Evolutionary conservation across 495 filamentous ascomycete genomes (phyloP), one percentile per base, ranked within the genome.

Genomic region (Sporormia fimetaria): DNA sequence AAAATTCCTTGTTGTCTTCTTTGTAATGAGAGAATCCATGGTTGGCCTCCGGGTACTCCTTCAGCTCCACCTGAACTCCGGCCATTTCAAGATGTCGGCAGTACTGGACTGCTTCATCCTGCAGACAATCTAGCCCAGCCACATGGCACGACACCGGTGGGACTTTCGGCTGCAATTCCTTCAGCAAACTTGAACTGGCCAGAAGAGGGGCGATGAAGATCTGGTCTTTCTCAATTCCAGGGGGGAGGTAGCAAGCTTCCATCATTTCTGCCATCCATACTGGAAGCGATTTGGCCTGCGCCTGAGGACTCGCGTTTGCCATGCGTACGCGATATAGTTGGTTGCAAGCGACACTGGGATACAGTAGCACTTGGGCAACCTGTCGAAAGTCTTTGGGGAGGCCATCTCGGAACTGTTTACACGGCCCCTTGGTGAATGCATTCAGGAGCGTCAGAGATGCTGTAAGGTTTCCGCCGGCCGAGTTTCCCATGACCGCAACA

Each of bases 401-500:
- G 6, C 29, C 29, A 9, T 32, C 29, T 32, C 29, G n/a, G 29
- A 32, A 32, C 29, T 32, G n/a, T 9, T 15, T 9, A 15, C 29
- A 32, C 17, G 29, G 29, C 17, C 29, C 29, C 29, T 9, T 15
- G 10, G 29, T 32, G 29, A n/a, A 32, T 32, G 29, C n/a, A 6
- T 9, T 32, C 10, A 32, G 29, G 6, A 32, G 17, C 6, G 29
- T n/a, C 17, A 32, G 29, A 32, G 29, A 32, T 32, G 29, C 29
- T 32, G 29, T 15, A n/a, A 32, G 29, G 29, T 32, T 32, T 9
- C 29, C 29, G 29, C 29, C 29, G n/a, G 29, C 29, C 17, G 29
- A 32, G 12, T 32, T 32, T 32, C 29, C 29, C 29, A 32, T 32
- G 29, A 32, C n/a, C n/a, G 29, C 29, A 32, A 32, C 29, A 15